Evolutionary conservation across 1,284 basidiomycete genomes (phyloP), one percentile per base, ranked within the genome.

Genomic region (Pholiota adiposa): DNA sequence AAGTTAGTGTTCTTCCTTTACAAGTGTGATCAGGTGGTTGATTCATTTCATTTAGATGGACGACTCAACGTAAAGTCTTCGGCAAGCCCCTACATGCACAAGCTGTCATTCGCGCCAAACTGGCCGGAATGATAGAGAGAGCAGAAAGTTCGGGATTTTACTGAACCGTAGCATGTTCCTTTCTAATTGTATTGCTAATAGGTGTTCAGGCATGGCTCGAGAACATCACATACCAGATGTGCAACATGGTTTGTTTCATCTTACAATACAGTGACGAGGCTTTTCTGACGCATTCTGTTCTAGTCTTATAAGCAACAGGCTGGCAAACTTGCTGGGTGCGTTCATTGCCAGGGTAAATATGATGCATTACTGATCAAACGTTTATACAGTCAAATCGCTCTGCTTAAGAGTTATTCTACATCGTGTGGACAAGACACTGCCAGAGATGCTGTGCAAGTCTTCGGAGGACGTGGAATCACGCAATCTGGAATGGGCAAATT

Each of bases 181-280:
- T 36, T 23, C 44, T 41, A 44, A 56, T 33, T 19, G 87, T 52
- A 12, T 55, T 21, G 90, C 96, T 33, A 7, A 33, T n/a, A 56
- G 78, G 85, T 86, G 70, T 83, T 21, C 94, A 97, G 74, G 84
- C 84, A 49, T 97, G 94, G 94, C 79, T 96, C 19, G 96, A 97
- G 77, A 85, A 80, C 59, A 82, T 97, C 54, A 96, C 95, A 0
- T 87, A 90, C 72, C 94, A 97, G 73, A 97, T 96, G 94, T 75
- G 74, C 58, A 92, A 90, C 73, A 90, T 95, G 75, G 92, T 94
- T 12, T 73, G 43, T 79, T 70, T 29, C 31, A 4, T 16, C 29
- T 48, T 44, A 34, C 54, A 36, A 48, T 9, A 23, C 23, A n/a
- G n/a, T 11, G 18, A 48, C 19, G 18, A 46, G 44, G 12, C 51